phyloP scores from a whole-genome alignment of 177 flowering plant genomes.

The Vitis hybrid region DNA sequence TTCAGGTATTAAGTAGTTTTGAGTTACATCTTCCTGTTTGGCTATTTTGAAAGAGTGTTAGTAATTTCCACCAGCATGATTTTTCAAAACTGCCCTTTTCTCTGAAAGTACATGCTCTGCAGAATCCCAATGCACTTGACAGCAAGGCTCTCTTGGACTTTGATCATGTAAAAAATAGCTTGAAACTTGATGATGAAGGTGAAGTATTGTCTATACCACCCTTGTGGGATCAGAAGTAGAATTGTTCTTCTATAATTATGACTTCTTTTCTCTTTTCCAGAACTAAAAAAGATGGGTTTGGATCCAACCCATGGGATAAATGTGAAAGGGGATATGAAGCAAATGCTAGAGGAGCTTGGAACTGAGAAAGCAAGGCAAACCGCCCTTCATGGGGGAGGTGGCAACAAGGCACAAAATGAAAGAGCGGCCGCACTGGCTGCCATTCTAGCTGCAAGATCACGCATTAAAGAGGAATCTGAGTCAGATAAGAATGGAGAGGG shows the following conservation, averaged over 20 bases:
- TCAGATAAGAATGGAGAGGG: constrained; percentile 48
- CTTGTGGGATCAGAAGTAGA: background rate
- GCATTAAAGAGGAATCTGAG: constrained; percentile 59
- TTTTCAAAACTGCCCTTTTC: background rate
- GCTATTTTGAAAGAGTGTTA: background rate
- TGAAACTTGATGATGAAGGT: constrained; percentile 96
- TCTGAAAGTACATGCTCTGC: constrained; percentile 16
- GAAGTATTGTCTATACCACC: constrained; percentile 7
- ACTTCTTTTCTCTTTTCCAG: constrained; percentile 34
- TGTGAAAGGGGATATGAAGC: constrained; percentile 83
- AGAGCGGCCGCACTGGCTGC: constrained; percentile 87
- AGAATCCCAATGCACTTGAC: constrained; percentile 95
- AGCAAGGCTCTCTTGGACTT: constrained; percentile 73
- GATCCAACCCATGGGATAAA: constrained; percentile 82
- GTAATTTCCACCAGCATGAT: background rate
- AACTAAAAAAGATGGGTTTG: constrained; percentile 56
- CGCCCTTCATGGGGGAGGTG: constrained; percentile 95
- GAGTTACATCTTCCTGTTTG: background rate
- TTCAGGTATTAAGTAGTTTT: constrained; percentile 56
- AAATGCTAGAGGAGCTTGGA: constrained; percentile 93
- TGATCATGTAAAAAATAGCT: constrained; percentile 84
- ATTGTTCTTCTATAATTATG: constrained; percentile 5
- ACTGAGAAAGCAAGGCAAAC: constrained; percentile 82
- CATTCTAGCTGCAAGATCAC: constrained; percentile 76
- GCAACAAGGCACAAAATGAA: constrained; percentile 87